These are phyloP conservation scores for Sporothrix schenckii DNA, from an alignment of 2,329 filamentous ascomycete genomes.

Conservation along the genomic window DNA sequence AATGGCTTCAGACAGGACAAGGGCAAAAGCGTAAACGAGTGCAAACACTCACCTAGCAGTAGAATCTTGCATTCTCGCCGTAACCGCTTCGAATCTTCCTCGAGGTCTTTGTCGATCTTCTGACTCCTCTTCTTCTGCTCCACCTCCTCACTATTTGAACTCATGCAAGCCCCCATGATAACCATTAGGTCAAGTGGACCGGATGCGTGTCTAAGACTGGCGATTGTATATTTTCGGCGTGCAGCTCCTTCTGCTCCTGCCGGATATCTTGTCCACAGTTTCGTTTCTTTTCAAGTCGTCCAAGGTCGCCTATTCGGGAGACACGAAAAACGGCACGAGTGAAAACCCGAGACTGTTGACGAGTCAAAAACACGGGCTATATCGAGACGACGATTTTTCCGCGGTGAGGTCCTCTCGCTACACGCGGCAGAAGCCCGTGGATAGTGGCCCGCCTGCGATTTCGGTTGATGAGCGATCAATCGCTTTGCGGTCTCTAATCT, in stretches of 20 bases:
- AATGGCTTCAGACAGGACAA: not conserved
- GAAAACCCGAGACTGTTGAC: not conserved
- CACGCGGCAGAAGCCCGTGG: constrained; percentile 28
- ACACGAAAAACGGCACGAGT: too few relatives aligned
- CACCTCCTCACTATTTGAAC: constrained; percentile 79
- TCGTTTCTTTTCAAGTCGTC: not conserved
- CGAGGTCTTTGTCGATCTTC: constrained; percentile 88
- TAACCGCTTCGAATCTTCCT: constrained; percentile 91
- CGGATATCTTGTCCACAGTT: not conserved
- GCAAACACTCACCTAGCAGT: constrained; percentile 70
- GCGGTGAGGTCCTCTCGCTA: constrained; percentile 15
- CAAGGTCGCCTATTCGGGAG: not conserved
- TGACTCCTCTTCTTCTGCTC: constrained; percentile 97
- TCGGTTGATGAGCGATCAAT: not conserved
- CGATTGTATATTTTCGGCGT: not conserved
- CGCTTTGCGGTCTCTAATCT: constrained; percentile 5
- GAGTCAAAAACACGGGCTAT: not conserved
- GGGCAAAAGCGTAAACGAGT: not conserved
- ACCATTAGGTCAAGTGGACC: constrained; percentile 11
- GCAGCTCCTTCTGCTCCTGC: not conserved
- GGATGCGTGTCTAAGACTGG: not conserved
- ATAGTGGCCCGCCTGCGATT: not conserved
- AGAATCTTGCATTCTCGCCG: constrained; percentile 99
- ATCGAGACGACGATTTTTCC: not conserved
- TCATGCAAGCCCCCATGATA: constrained; percentile 90